phyloP scores from a whole-genome alignment of 805 yeast genomes.

The Torulaspora indica region DNA sequence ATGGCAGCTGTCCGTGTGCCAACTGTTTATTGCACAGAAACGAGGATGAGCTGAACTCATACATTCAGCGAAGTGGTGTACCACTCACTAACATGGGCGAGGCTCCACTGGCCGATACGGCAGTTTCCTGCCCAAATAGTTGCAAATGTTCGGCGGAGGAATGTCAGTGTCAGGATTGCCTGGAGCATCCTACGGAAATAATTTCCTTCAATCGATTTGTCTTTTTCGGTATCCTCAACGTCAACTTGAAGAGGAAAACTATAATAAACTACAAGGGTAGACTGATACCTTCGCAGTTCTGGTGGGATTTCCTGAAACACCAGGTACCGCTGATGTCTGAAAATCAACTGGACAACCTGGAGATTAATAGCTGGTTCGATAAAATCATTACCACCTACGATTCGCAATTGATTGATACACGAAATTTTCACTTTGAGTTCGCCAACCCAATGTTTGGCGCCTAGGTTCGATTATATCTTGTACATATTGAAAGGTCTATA shows the following conservation, averaged over 20 bases:
- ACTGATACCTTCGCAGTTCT: constrained; percentile 32
- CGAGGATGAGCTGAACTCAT: constrained; percentile 32
- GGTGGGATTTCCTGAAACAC: constrained; percentile 34
- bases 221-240: constrained; percentile 26
- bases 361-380: constrained; percentile 31
- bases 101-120: constrained; percentile 17
- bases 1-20: constrained; percentile 31
- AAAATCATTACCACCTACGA: constrained; percentile 20
- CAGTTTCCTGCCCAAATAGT: constrained; percentile 9
- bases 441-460: constrained; percentile 12
- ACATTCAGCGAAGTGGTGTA: constrained; percentile 31
- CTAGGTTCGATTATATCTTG: constrained; percentile 2
- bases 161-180: constrained; percentile 26
- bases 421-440: constrained; percentile 5
- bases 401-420: constrained; percentile 19
- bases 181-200: constrained; percentile 28
- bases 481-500: constrained; percentile 3
- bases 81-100: constrained; percentile 31
- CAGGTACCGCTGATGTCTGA: constrained; percentile 27
- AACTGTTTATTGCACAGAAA: constrained; percentile 36
- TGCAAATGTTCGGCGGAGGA: constrained; percentile 25
- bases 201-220: constrained; percentile 27
- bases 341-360: constrained; percentile 21
- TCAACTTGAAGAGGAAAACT: constrained; percentile 26
- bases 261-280: constrained; percentile 28